Base-by-base conservation (phyloP, 2,329 filamentous ascomycete species). In the Trichoderma sp. region DNA sequence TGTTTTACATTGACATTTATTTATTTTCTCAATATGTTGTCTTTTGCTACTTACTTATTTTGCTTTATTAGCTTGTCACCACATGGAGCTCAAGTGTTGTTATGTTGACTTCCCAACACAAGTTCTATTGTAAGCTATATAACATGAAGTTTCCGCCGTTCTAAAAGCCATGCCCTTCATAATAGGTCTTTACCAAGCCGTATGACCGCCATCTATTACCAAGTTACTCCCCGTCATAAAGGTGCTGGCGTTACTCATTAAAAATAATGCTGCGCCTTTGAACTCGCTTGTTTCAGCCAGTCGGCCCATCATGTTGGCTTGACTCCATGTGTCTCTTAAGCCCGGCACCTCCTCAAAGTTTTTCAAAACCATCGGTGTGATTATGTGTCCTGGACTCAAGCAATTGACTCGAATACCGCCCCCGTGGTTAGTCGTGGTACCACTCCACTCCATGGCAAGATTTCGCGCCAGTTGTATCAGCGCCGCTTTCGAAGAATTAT, bases 281-380 rank as follows among this genome's bases (percentile, higher is more conserved):
- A 91, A 92, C 77, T 94, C 91, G 63, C 88, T 83, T 0, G 91
- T 90, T 30, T 79, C 81, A 75, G 89, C 91, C 69, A 93, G 81
- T 39, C 88, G 85, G 26, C 86, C 89, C 66, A 97, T 83, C 93
- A 97, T 96, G 80, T 96, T 97, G 79, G 94, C 89, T 73, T 85
- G 90, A 14, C 91, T 87, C 94, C 94, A 97, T 69, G 89, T 86
- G 24, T 78, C 79, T 71, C 81, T 81, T 60, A 87, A 83, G 75
- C 93, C 91, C 0, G 93, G 93, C 72, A 87, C 91, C 72, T 90
- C 85, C 72, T 89, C 85, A 75, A 97, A 3, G 91, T 94, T 28
- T 91, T 86, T 75, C 93, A 93, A 77, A 93, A 93, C 51, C 51
- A 66, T 55, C 11, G 61, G 61, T 13, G 64, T 59, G 2, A 66